Conservation (phyloP, 495 filamentous ascomycete species). For the Podospora comata region DNA sequence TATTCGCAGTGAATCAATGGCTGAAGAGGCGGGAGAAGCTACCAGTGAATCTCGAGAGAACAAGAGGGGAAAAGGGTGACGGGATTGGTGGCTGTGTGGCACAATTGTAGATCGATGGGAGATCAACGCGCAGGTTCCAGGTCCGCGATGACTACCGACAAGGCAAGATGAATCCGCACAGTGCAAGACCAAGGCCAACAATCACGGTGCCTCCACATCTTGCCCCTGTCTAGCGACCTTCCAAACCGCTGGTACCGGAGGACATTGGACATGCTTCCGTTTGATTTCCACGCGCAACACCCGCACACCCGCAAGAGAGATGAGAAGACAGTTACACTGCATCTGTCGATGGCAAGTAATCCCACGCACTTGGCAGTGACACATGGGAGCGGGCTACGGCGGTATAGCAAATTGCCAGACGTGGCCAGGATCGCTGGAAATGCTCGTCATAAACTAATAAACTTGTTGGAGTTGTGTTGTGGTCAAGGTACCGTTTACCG, state of each 20-base stretch:
- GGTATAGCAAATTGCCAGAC: not conserved
- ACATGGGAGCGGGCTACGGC: not conserved
- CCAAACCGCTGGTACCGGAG: conserved; percentile 4
- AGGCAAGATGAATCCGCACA: not conserved
- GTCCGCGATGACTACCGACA: not conserved
- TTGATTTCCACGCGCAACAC: conserved; percentile 4
- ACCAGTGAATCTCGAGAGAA: not conserved
- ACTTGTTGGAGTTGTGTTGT: no score
- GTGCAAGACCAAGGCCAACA: not conserved
- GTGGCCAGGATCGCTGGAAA: conserved; percentile 6
- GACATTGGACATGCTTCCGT: not conserved
- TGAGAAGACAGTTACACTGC: not conserved
- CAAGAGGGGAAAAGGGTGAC: no score
- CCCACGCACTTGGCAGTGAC: conserved; percentile 10
- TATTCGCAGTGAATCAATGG: not conserved
- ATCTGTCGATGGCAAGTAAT: conserved; percentile 3
- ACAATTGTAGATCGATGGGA: not conserved
- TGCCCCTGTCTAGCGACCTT: not conserved
- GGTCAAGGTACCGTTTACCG: not conserved
- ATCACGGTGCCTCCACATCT: not conserved
- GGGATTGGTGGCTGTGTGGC: not conserved
- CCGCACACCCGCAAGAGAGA: conserved; percentile 6
- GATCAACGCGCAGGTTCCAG: not conserved
- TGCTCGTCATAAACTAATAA: not conserved
- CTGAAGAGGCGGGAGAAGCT: not conserved